Evolutionary conservation across 441 rosid genomes (phyloP).

Genomic region (Euphorbia schlechtendalii): DNA sequence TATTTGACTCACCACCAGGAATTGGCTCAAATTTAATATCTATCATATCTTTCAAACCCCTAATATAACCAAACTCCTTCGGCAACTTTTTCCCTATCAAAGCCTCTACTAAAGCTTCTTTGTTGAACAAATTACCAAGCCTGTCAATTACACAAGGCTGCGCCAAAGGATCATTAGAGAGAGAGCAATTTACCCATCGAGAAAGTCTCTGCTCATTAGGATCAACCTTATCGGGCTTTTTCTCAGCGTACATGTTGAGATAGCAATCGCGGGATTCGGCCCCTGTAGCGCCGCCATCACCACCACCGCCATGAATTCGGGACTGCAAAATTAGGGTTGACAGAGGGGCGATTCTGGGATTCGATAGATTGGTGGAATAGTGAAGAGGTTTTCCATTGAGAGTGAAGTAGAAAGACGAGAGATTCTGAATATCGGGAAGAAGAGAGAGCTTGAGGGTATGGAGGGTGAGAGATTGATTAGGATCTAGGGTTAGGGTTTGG

Average conservation of each 20-base stretch:
- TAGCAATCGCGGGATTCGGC: slow-evolving; percentile 96
- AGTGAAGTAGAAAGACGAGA: slow-evolving; percentile 41
- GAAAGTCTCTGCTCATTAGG: slow-evolving; percentile 90
- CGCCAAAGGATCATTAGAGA: slow-evolving; percentile 62
- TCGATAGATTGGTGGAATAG: slow-evolving; percentile 35
- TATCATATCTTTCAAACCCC: slow-evolving; percentile 77
- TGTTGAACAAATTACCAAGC: slow-evolving; percentile 78
- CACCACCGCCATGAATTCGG: slow-evolving; percentile 77
- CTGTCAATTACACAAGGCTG: slow-evolving; percentile 83
- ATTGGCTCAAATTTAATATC: slow-evolving; percentile 47
- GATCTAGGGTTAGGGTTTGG: too few species aligned
- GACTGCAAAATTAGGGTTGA: slow-evolving; percentile 50
- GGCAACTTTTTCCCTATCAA: slow-evolving; percentile 66
- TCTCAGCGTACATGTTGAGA: slow-evolving; percentile 92
- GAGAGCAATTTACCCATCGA: slow-evolving; percentile 75
- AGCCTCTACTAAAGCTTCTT: slow-evolving; percentile 70
- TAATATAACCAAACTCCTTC: slow-evolving; percentile 56
- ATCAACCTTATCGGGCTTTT: slow-evolving; percentile 85
- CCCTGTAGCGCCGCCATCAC: slow-evolving; percentile 96
- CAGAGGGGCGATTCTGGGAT: slow-evolving; percentile 37
- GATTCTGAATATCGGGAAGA: slow-evolving; percentile 16
- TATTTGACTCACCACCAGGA: slow-evolving; percentile 37
- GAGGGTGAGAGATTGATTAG: too few species aligned
- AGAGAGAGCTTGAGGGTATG: slow-evolving; percentile 35
- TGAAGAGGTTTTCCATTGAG: slow-evolving; percentile 50